Percentiles rank a stretch among this genome's conserved stretches.
These are phyloP conservation scores for Solanum pinnatisectum DNA, from an alignment of 257 asterid genomes.

Conservation along the genomic window DNA sequence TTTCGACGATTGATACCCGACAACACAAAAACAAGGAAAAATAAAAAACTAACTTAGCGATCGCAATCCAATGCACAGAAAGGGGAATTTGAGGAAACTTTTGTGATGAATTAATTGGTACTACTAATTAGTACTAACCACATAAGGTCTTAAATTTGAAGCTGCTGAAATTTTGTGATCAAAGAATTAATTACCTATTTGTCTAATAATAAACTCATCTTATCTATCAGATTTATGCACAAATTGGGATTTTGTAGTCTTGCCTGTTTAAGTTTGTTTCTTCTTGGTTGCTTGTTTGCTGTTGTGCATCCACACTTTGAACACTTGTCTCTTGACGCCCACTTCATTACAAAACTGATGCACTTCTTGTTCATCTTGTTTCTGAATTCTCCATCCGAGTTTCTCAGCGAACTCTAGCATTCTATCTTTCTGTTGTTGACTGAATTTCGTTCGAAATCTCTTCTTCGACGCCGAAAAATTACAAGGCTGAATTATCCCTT, in stretches of 20 bases:
- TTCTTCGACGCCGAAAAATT: slow-evolving; percentile 30
- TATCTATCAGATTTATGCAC: neutral
- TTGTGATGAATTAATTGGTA: neutral
- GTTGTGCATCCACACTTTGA: slow-evolving; percentile 88
- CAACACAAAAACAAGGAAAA: no score
- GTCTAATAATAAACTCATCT: neutral
- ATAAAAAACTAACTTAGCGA: neutral
- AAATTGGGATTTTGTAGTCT: neutral
- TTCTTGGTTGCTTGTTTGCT: slow-evolving; percentile 67
- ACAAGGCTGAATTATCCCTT: slow-evolving; percentile 5
- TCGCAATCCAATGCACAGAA: neutral
- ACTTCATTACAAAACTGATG: slow-evolving; percentile 36
- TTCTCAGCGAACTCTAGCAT: slow-evolving; percentile 58
- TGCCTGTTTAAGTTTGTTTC: slow-evolving; percentile 22
- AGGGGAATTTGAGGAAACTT: neutral
- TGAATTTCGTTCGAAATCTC: slow-evolving; percentile 68
- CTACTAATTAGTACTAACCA: neutral
- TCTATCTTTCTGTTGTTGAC: slow-evolving; percentile 43
- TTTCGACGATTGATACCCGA: no score
- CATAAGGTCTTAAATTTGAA: neutral
- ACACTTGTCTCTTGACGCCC: slow-evolving; percentile 58
- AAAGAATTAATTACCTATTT: neutral
- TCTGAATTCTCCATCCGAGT: slow-evolving; percentile 57
- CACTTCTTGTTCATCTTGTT: slow-evolving; percentile 52
- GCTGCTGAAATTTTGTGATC: neutral